phyloP scores from a whole-genome alignment of 1,284 basidiomycete species.

The Porodaedalea pini region DNA sequence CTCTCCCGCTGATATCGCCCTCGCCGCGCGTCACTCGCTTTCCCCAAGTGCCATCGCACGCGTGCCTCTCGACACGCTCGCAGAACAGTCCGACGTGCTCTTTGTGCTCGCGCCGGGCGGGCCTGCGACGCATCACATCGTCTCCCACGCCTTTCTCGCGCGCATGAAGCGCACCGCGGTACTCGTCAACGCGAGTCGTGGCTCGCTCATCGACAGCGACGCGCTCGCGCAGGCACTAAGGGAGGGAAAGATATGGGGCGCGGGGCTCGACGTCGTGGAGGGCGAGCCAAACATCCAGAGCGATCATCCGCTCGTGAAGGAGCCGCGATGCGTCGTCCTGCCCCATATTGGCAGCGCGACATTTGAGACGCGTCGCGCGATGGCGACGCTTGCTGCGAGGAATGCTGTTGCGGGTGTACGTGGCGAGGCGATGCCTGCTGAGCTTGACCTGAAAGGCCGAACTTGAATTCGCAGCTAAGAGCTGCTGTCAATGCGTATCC shows the following conservation, averaged over 20 bases:
- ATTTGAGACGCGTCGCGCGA: conserved; percentile 75
- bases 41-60: conserved; percentile 43
- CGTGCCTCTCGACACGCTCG: conserved; percentile 64
- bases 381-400: conserved; percentile 72
- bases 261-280: conserved; percentile 91
- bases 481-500: too few relatives aligned
- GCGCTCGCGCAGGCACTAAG: conserved; percentile 80
- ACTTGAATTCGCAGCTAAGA: background rate
- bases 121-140: conserved; percentile 64
- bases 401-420: conserved; percentile 58
- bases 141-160: conserved; percentile 68
- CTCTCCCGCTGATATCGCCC: conserved; percentile 50
- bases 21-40: conserved; percentile 47
- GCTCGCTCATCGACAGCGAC: conserved; percentile 83
- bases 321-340: conserved; percentile 75
- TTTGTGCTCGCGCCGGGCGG: conserved; percentile 85
- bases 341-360: conserved; percentile 93
- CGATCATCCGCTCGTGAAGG: conserved; percentile 78
- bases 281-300: conserved; percentile 79
- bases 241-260: conserved; percentile 81
- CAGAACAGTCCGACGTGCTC: conserved; percentile 72
- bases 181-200: conserved; percentile 80
- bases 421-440: conserved; percentile 52
- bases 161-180: conserved; percentile 84
- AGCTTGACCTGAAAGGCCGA: conserved; percentile 35